Evolutionary conservation across 305 asterid genomes (phyloP), one percentile per base, ranked within the genome.

Genomic region (Nicotiana rustica): DNA sequence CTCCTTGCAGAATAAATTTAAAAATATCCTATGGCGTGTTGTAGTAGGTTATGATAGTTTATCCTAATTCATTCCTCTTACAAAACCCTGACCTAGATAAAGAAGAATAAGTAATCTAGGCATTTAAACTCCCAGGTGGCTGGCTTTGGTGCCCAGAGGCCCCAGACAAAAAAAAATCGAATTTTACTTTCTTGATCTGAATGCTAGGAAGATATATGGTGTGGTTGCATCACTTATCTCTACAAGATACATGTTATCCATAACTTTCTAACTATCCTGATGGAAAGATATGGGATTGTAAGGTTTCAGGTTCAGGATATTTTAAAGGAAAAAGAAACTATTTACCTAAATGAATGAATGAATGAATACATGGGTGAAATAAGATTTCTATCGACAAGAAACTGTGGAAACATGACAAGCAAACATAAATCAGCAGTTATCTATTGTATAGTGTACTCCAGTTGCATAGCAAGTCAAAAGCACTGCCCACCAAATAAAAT

Each of bases 341-440:
- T 13, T 73, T 73, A 49, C 62, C 41, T 47, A 47, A 47, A 47
- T 71, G 52, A 47, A 44, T 71, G 52, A 47, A 44, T 71, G 49
- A 70, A 47, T 47, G 41, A 71, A 47, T 71, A 71, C 38, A 21
- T 21, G 14, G 21, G 21, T 47, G 62, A 73, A 19, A 60, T 36
- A 47, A 73, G 21, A 73, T 47, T 4, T 47, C 4, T 47, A 73
- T 73, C 4, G 17, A 10, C 6, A 36, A 10, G 8, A 0, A 64
- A 21, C 62, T 13, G 62, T 0, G 7, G 41, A 47, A 70, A 12
- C 14, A 73, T 25, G 61, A 47, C 21, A 73, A 44, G 7, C 19
- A 71, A 71, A 21, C 79, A 47, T 73, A 73, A 47, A 73, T 73
- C 62, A 73, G 52, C 41, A 47, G 62, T 47, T 47, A 47, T 73